A percentile compares a stretch with the other conserved stretches of the same genome.
These are phyloP conservation scores for Erysimum cheiranthoides DNA, from an alignment of 345 rosid species.

Conservation along the genomic window DNA sequence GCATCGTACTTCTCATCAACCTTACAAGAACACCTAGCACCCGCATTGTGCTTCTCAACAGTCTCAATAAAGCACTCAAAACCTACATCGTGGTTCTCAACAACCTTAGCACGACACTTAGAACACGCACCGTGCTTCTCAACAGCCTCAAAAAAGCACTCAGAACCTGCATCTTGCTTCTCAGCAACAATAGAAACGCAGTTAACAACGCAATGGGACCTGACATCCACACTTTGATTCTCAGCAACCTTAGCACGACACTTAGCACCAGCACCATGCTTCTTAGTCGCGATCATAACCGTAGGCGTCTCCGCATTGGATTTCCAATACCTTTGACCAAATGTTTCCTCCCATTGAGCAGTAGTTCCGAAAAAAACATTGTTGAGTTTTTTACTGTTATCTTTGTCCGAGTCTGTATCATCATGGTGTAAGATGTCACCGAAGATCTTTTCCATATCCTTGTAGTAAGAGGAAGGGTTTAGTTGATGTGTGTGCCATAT, in stretches of 20 bases:
- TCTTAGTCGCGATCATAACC: not conserved
- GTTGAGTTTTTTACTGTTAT: slow-evolving; percentile 71
- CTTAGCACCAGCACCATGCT: not conserved
- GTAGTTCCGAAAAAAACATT: slow-evolving; percentile 74
- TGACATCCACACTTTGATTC: no score
- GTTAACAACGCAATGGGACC: no score
- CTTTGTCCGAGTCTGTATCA: slow-evolving; percentile 75
- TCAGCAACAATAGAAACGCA: no score
- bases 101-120: not conserved
- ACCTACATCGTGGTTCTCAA: not conserved
- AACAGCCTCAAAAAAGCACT: no score
- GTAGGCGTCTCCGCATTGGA: slow-evolving; percentile 52
- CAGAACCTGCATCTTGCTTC: no score
- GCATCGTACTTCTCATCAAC: not conserved
- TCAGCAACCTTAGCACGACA: no score
- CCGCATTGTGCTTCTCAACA: not conserved
- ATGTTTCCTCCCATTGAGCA: slow-evolving; percentile 76
- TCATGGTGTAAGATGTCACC: slow-evolving; percentile 80
- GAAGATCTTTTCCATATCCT: slow-evolving; percentile 57
- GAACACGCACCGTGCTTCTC: not conserved
- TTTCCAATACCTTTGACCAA: slow-evolving; percentile 73
- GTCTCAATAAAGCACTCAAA: not conserved
- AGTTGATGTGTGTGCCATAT: slow-evolving; percentile 94
- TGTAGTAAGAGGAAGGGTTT: slow-evolving; percentile 75
- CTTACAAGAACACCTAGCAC: not conserved